phyloP scores from a whole-genome alignment of 148 eudicot genomes.

The Heliamphora exappendiculata region DNA sequence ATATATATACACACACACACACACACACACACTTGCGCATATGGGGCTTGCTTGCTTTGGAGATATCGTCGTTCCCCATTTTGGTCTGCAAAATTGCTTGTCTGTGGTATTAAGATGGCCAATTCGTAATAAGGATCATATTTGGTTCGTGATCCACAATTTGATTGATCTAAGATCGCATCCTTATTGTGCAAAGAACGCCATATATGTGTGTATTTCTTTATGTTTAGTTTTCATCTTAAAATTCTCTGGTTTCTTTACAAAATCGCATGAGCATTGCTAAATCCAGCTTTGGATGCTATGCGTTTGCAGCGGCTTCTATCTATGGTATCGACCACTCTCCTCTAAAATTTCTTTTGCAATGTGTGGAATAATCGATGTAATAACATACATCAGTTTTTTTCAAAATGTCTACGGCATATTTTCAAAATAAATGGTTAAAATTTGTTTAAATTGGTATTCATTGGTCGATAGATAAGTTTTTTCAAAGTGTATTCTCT shows the following conservation, averaged over 20 bases:
- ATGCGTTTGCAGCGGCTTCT: neutral
- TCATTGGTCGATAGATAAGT: no score
- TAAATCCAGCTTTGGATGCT: neutral
- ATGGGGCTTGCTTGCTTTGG: neutral
- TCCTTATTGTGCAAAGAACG: neutral
- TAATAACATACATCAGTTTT: neutral
- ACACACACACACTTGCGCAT: neutral
- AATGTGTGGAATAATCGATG: neutral
- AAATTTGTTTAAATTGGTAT: neutral
- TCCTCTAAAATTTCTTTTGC: neutral
- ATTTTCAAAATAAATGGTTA: neutral
- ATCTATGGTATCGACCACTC: neutral
- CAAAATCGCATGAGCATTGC: neutral
- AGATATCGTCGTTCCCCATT: neutral
- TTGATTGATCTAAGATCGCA: neutral
- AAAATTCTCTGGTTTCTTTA: neutral
- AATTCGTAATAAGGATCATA: neutral
- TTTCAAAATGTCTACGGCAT: neutral
- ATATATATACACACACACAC: neutral
- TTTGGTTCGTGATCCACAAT: conserved; percentile 1
- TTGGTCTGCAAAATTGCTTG: neutral
- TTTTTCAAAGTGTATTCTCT: no score
- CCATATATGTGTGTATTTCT: neutral
- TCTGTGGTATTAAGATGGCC: neutral
- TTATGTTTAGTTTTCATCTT: neutral